These are phyloP conservation scores for Penicillium thymicola DNA, from an alignment of 2,329 filamentous ascomycete genomes.

Conservation along the genomic window DNA sequence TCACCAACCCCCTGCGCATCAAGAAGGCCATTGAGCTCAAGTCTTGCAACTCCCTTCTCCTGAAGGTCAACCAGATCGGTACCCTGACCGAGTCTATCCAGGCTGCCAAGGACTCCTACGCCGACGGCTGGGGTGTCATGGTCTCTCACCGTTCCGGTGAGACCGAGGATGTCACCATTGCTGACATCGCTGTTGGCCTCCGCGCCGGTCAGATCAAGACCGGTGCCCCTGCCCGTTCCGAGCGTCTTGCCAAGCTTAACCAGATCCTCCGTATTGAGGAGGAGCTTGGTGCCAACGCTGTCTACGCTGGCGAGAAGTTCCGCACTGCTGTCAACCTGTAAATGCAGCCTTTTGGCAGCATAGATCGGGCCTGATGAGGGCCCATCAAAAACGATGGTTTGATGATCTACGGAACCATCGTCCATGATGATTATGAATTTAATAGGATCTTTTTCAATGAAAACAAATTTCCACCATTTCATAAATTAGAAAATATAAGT, in stretches of 20 bases:
- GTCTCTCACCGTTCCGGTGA: conserved; percentile 98
- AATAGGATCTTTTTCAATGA: conserved; percentile 24
- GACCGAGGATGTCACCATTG: conserved; percentile 99
- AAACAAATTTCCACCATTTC: conserved; percentile 10
- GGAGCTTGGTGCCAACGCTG: conserved; percentile 86
- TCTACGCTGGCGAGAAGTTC: conserved; percentile 93
- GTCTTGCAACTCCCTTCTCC: conserved; percentile 94
- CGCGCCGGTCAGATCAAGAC: conserved; percentile 98
- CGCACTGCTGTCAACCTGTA: conserved; percentile 85
- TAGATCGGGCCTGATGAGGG: conserved; percentile 2
- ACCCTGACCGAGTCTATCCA: conserved; percentile 98
- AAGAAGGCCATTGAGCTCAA: conserved; percentile 99
- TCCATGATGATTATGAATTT: conserved; percentile 29
- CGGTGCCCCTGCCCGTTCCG: conserved; percentile 90
- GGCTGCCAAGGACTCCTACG: conserved; percentile 97
- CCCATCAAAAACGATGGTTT: conserved; percentile 18
- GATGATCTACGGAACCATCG: conserved; percentile 9
- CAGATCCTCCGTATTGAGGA: conserved; percentile 99
- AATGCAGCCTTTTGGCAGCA: conserved; percentile 33
- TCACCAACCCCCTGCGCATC: conserved; percentile 98
- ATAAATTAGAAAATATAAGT: background rate
- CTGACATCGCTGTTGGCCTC: conserved; percentile 95
- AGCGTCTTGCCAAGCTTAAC: conserved; percentile 99
- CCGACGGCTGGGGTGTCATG: conserved; percentile 97
- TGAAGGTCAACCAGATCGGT: conserved; percentile 99